Evolutionary conservation across 2,329 filamentous ascomycete species (phyloP), one percentile per base, ranked within the genome.

Genomic region (Clonostachys sp.): DNA sequence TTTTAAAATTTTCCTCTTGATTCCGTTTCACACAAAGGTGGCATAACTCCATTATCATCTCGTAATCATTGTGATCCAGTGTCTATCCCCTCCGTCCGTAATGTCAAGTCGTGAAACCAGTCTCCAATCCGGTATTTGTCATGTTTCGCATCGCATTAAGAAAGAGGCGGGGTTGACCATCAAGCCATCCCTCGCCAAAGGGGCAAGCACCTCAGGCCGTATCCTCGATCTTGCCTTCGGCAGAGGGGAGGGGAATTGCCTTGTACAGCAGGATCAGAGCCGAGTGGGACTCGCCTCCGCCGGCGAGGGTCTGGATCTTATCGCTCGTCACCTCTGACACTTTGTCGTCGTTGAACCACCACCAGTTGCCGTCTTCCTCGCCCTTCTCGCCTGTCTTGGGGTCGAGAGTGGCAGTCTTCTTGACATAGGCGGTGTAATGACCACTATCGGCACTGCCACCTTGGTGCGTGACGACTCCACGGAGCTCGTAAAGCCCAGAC

Each of bases 321-420:
- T 97, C 92, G 24, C 82, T 75, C 14, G 89, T 83, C 30, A 99
- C 94, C 72, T 99, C 94, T 13, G 87, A 84, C 34, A 99, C 94
- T 73, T 91, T 95, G 63, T 99, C 92, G 60, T 99, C 94, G 67
- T 99, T 97, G 78, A 99, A 99, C 92, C 94, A 99, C 92, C 94
- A 99, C 94, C 94, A 99, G 60, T 91, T 96, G 56, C 89, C 91
- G 61, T 95, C 90, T 62, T 95, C 90, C 60, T 87, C 83, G 46
- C 81, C 83, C 59, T 82, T 75, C 73, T 90, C 89, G 55, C 89
- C 90, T 17, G 86, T 89, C 60, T 84, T 82, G 14, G 85, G 77
- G 57, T 95, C 87, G 49, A 89, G 71, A 10, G 75, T 71, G 0
- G 81, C 85, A 51, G 86, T 77, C 78, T 99, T 96, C 79, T 97